Evolutionary conservation across 768 basidiomycete species (phyloP).

Genomic region (Tricholoma sp.): DNA sequence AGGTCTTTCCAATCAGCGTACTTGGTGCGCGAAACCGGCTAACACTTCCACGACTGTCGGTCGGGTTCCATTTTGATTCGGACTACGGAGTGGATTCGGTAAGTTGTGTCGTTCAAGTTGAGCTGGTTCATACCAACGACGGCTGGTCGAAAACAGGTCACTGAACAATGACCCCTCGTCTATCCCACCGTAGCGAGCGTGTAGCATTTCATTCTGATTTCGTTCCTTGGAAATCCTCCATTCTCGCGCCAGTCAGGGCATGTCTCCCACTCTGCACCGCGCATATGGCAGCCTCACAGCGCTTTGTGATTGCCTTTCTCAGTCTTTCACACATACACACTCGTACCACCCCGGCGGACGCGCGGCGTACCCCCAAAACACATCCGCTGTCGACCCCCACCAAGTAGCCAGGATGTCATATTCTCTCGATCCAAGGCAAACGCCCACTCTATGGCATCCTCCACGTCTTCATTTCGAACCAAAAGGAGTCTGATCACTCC

Average conservation of each 20-base stretch:
- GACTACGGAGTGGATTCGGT: background rate
- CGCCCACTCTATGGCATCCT: background rate
- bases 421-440: background rate
- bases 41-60: background rate
- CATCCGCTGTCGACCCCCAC: background rate
- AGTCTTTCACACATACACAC: background rate
- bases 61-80: background rate
- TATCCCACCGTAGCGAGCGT: background rate
- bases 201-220: background rate
- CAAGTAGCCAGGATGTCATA: background rate
- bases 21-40: background rate
- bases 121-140: background rate
- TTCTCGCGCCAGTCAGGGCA: background rate
- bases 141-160: background rate
- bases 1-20: background rate
- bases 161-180: background rate
- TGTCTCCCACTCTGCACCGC: background rate
- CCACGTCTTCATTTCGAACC: background rate
- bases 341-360: background rate
- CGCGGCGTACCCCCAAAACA: background rate
- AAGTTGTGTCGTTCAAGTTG: background rate
- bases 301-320: background rate
- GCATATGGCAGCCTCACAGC: background rate
- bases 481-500: background rate
- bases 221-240: background rate